These are phyloP conservation scores for Blastocystis hominis DNA, from an alignment of 352 stramenopile genomes.

Conservation along the genomic window DNA sequence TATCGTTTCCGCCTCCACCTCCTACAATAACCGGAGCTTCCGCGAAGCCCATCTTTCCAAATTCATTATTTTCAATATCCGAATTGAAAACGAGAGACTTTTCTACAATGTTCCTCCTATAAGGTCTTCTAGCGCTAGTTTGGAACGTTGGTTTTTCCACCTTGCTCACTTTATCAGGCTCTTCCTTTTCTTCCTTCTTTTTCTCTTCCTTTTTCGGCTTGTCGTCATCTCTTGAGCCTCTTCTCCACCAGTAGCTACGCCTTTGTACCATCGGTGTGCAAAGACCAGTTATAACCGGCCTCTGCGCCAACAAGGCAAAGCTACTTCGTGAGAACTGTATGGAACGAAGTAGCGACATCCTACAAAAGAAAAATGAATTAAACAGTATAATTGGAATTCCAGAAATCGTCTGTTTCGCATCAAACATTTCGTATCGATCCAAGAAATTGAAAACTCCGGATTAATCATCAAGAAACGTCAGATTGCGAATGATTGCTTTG, in stretches of 20 bases:
- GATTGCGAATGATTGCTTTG: background rate
- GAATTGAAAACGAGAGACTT: background rate
- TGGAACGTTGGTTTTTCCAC: background rate
- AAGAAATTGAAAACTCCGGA: conserved; percentile 8
- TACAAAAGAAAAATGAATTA: background rate
- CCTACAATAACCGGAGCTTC: background rate
- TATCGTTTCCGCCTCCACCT: background rate
- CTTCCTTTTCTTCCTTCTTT: conserved; percentile 1
- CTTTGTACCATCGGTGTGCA: background rate
- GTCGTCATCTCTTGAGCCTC: background rate
- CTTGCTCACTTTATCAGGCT: background rate
- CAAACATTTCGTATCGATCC: background rate
- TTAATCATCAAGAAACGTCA: conserved; percentile 47
- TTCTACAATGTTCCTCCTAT: background rate
- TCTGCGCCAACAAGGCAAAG: background rate
- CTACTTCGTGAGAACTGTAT: background rate
- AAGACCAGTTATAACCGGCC: background rate
- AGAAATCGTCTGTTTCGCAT: background rate
- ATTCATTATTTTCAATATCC: background rate
- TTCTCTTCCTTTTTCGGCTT: background rate
- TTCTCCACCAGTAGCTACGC: conserved; percentile 2
- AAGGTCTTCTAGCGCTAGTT: background rate
- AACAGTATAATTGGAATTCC: background rate
- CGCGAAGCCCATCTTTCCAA: background rate
- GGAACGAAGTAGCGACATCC: background rate